Evolutionary conservation across 1,139 yeast species (phyloP).

Genomic region (Suhomyces terraborum): DNA sequence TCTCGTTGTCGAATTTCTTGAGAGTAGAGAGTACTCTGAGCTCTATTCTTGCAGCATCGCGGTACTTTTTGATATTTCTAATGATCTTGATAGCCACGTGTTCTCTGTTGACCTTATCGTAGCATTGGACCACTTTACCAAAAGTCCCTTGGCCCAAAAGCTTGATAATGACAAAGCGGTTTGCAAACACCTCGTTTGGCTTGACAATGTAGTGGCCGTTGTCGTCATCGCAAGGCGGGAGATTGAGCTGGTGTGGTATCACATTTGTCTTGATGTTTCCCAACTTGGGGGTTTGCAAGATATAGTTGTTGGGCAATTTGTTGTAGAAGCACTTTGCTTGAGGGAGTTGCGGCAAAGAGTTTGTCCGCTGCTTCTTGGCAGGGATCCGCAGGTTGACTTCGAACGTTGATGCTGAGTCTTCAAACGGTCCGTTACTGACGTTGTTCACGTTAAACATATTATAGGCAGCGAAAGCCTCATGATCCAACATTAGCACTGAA

Average conservation of each 20-base stretch:
- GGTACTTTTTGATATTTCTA: slow-evolving; percentile 71
- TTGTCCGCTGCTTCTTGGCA: slow-evolving; percentile 60
- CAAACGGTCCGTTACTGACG: slow-evolving; percentile 11
- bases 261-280: slow-evolving; percentile 47
- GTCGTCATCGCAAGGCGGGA: slow-evolving; percentile 64
- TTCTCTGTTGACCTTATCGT: slow-evolving; percentile 56
- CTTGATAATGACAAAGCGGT: slow-evolving; percentile 63
- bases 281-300: slow-evolving; percentile 42
- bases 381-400: slow-evolving; percentile 16
- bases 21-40: slow-evolving; percentile 76
- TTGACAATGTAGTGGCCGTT: slow-evolving; percentile 82
- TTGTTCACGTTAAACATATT: slow-evolving; percentile 42
- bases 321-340: slow-evolving; percentile 46
- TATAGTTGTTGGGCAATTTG: slow-evolving; percentile 41
- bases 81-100: slow-evolving; percentile 91
- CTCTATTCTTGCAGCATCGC: slow-evolving; percentile 88
- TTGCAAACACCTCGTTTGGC: slow-evolving; percentile 61
- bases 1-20: slow-evolving; percentile 71
- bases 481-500: slow-evolving; percentile 38
- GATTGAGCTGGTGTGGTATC: slow-evolving; percentile 40
- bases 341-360: slow-evolving; percentile 72
- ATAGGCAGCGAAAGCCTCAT: slow-evolving; percentile 47
- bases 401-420: slow-evolving; percentile 17
- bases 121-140: slow-evolving; percentile 87
- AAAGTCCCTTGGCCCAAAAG: slow-evolving; percentile 96